Evolutionary conservation across 2,329 filamentous ascomycete genomes (phyloP).

Genomic region (Fusarium protoensiforme): DNA sequence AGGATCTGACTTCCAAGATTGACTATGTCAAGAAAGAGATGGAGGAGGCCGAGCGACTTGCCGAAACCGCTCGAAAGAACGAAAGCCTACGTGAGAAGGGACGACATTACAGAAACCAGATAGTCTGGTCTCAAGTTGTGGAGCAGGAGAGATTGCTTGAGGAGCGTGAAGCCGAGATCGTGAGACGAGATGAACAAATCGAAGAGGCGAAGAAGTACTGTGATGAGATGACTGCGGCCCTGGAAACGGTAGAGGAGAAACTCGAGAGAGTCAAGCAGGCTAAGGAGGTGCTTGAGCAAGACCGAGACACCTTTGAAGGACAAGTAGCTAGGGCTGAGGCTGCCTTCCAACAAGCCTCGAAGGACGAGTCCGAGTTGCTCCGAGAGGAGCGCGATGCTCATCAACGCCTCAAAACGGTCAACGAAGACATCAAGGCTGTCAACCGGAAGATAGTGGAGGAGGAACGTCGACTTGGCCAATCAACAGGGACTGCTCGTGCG

Average conservation of each 20-base stretch:
- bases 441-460: constrained; percentile 65
- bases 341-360: constrained; percentile 64
- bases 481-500: constrained; percentile 76
- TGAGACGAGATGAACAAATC: constrained; percentile 40
- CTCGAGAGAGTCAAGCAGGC: constrained; percentile 52
- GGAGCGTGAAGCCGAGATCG: constrained; percentile 45
- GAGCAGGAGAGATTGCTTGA: constrained; percentile 72
- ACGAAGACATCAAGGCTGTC: constrained; percentile 57
- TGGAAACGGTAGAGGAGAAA: constrained; percentile 59
- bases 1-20: constrained; percentile 50
- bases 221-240: constrained; percentile 59
- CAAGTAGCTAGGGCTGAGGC: constrained; percentile 57
- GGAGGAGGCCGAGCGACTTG: constrained; percentile 71
- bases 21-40: constrained; percentile 52
- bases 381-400: constrained; percentile 75
- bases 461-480: constrained; percentile 70
- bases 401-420: constrained; percentile 64
- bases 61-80: constrained; percentile 74
- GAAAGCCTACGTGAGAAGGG: constrained; percentile 71
- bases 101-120: constrained; percentile 70
- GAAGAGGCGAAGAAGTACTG: constrained; percentile 42
- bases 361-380: constrained; percentile 64
- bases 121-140: constrained; percentile 89
- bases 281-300: constrained; percentile 56
- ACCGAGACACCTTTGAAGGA: constrained; percentile 60